Conservation (phyloP, 2,329 filamentous ascomycete genomes). For the Plectosphaerella plurivora region DNA sequence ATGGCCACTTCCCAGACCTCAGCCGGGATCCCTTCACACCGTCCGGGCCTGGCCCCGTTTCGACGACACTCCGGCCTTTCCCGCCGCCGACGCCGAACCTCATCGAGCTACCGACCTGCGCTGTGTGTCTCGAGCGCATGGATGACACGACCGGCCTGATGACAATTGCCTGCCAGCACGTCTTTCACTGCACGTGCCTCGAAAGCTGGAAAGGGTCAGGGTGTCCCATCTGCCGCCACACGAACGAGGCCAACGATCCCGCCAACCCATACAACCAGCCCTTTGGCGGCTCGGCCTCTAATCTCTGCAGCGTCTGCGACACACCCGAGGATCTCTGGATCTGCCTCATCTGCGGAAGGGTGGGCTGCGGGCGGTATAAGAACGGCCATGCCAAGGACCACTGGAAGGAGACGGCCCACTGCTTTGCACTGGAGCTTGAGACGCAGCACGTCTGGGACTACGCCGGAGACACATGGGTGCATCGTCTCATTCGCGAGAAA, state of each 20-base stretch:
- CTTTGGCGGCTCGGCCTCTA: slow-evolving; percentile 56
- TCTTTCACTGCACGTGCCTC: slow-evolving; percentile 94
- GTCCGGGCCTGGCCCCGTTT: slow-evolving; percentile 30
- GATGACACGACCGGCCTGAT: slow-evolving; percentile 93
- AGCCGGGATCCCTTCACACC: slow-evolving; percentile 62
- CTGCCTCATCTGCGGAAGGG: slow-evolving; percentile 86
- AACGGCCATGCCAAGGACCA: slow-evolving; percentile 89
- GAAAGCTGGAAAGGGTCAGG: slow-evolving; percentile 94
- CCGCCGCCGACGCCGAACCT: slow-evolving; percentile 73
- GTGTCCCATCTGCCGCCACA: slow-evolving; percentile 92
- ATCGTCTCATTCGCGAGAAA: slow-evolving; percentile 90
- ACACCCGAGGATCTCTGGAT: slow-evolving; percentile 85
- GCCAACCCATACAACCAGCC: slow-evolving; percentile 48
- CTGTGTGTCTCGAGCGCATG: slow-evolving; percentile 96
- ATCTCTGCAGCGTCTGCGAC: slow-evolving; percentile 78
- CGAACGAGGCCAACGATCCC: slow-evolving; percentile 41
- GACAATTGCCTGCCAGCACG: slow-evolving; percentile 94
- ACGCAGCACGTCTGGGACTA: slow-evolving; percentile 99
- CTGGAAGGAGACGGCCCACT: slow-evolving; percentile 84
- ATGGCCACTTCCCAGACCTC: slow-evolving; percentile 50
- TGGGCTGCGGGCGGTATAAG: slow-evolving; percentile 93
- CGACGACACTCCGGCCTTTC: slow-evolving; percentile 45
- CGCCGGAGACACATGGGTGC: slow-evolving; percentile 90
- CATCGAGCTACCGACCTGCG: slow-evolving; percentile 89
- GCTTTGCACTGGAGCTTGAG: slow-evolving; percentile 86